Evolutionary conservation across 495 filamentous ascomycete species (phyloP).

Genomic region (Tetracladium setigerum): DNA sequence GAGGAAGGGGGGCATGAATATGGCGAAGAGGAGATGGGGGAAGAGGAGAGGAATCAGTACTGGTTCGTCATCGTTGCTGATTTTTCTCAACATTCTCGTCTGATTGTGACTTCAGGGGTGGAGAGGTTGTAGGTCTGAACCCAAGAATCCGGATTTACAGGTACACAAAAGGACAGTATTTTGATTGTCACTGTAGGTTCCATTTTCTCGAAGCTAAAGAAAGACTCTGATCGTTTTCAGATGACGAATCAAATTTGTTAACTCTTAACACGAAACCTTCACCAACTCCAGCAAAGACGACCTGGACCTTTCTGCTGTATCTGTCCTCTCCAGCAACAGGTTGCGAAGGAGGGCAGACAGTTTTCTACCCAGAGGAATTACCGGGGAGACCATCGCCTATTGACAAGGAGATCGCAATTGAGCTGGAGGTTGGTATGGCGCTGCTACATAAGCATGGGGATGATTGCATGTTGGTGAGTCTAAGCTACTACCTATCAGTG

Average conservation of each 20-base stretch:
- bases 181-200: constrained; percentile 75
- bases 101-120: constrained; percentile 52
- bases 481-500: not conserved
- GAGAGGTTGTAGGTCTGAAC: constrained; percentile 78
- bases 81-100: not conserved
- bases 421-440: constrained; percentile 72
- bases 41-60: constrained; percentile 24
- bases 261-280: constrained; percentile 40
- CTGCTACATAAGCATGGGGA: constrained; percentile 85
- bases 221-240: constrained; percentile 27
- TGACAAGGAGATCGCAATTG: constrained; percentile 56
- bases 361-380: constrained; percentile 69
- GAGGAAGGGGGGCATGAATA: constrained; percentile 25
- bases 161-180: constrained; percentile 83
- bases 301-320: constrained; percentile 89
- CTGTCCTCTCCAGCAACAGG: constrained; percentile 62
- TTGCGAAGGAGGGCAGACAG: constrained; percentile 77
- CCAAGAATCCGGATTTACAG: constrained; percentile 87
- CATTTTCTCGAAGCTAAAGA: not conserved
- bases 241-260: constrained; percentile 72
- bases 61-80: constrained; percentile 21
- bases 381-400: constrained; percentile 27
- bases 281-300: constrained; percentile 59
- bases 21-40: constrained; percentile 17
- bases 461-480: constrained; percentile 61